These are phyloP conservation scores for Amphicarpaea edgeworthii DNA, from an alignment of 306 rosid genomes.

Conservation along the genomic window DNA sequence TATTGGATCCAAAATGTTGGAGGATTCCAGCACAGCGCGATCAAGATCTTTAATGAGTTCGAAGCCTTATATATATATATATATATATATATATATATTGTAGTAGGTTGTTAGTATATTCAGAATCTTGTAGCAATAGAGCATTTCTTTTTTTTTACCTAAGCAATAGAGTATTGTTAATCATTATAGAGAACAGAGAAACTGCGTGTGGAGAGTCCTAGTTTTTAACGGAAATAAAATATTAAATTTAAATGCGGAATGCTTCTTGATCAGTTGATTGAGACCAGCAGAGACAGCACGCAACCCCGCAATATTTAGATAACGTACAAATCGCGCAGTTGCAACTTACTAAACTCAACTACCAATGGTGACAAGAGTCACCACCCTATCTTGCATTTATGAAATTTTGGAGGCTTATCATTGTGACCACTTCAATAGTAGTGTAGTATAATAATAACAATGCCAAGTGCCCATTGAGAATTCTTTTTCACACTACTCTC, in stretches of 20 bases:
- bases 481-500: constrained; percentile 10
- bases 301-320: background rate
- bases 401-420: constrained; percentile 41
- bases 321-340: constrained; percentile 18
- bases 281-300: background rate
- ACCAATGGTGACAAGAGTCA: constrained; percentile 15
- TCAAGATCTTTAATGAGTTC: background rate
- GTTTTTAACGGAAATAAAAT: background rate
- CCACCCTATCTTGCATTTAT: constrained; percentile 30
- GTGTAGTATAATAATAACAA: background rate
- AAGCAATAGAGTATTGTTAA: background rate
- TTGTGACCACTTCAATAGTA: constrained; percentile 28
- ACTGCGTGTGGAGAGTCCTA: background rate
- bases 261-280: background rate
- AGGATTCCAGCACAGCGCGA: too few relatives aligned
- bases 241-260: background rate
- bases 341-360: background rate
- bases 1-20: too few relatives aligned
- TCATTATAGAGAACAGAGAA: background rate
- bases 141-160: too few relatives aligned
- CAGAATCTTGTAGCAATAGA: background rate
- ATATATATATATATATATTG: background rate
- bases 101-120: background rate
- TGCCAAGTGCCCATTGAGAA: constrained; percentile 3
- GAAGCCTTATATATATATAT: background rate